A percentile compares a stretch with the other conserved stretches of the same genome.
phyloP scores from a whole-genome alignment of 164 flowering plant genomes.

The Malania oleifera region DNA sequence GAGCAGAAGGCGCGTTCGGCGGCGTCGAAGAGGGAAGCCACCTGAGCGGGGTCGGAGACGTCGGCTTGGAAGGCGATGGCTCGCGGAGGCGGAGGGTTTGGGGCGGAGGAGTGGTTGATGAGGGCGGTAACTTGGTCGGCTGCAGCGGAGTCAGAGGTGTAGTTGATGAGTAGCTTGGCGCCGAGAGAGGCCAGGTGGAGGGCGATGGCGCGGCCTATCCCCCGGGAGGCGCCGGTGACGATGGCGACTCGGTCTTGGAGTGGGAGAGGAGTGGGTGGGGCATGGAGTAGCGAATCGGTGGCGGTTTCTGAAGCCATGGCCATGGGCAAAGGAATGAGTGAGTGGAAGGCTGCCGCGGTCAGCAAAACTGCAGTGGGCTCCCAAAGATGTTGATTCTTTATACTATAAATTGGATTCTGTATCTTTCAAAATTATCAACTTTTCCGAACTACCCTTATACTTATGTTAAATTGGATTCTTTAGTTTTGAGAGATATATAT shows the following conservation, averaged over 20 bases:
- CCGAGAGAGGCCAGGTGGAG: constrained; percentile 48
- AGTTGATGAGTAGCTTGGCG: constrained; percentile 43
- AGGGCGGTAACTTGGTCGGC: constrained; percentile 23
- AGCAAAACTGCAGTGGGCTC: too few species aligned
- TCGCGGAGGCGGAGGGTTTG: constrained; percentile 17
- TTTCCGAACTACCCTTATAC: too few species aligned
- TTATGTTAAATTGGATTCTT: too few species aligned
- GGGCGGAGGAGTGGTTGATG: constrained; percentile 19
- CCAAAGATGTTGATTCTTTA: too few species aligned
- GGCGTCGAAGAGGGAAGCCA: constrained; percentile 45
- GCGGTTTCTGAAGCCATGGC: too few species aligned
- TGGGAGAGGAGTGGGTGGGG: constrained; percentile 12
- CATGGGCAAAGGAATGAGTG: too few species aligned
- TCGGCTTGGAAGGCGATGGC: constrained; percentile 49
- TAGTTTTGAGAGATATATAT: too few species aligned
- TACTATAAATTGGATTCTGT: too few species aligned
- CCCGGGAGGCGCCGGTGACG: constrained; percentile 58
- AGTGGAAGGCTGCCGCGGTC: too few species aligned
- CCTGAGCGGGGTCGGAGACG: constrained; percentile 43
- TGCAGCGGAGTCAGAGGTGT: constrained; percentile 26
- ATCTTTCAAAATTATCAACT: too few species aligned
- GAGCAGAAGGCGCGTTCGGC: constrained; percentile 40
- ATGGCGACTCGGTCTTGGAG: constrained; percentile 46
- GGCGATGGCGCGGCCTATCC: constrained; percentile 44
- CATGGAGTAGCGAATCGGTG: too few species aligned